Evolutionary conservation across 1,284 basidiomycete species (phyloP), one percentile per base, ranked within the genome.

Genomic region (Chalciporus sp.): DNA sequence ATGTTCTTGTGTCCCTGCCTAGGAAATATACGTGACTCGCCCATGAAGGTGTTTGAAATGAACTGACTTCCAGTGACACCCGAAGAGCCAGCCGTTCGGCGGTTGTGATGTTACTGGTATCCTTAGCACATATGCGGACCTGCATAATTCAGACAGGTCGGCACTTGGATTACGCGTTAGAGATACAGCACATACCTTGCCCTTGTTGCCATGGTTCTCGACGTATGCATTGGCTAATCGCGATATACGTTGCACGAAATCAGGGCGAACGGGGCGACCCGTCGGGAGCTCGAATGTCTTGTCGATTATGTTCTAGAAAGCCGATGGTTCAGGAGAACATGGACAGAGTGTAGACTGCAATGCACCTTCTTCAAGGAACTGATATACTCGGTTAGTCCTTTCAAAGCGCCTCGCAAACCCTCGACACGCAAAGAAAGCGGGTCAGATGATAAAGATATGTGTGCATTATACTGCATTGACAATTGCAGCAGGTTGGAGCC

Each of bases 211-310:
- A 29, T 76, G 63, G 53, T 78, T 79, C 61, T 86, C 82, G 11
- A 83, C 68, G 58, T 84, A 83, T 2, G 84, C 88, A 47, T 80
- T 81, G 11, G 85, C 77, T 28, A 83, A 55, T 52, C 86, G 82
- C n/a, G 88, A 90, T 59, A 90, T 81, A 26, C 77, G 77, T 58
- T 84, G 82, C 7, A 86, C 60, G 12, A 83, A 61, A 57, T 80
- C 77, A 7, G 68, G 58, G 2, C 69, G 71, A 26, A 87, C 64
- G 11, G 72, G 69, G 49, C 63, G 64, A 40, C 70, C 63, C 1
- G 74, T 70, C n/a, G 83, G 84, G 20, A 86, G 67, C 51, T 75
- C 68, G 42, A 82, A 72, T 17, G 65, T 70, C 41, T 83, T 78
- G 55, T 80, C 74, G 31, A 74, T 65, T 37, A 88, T 79, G 19